A percentile compares a stretch with the other conserved stretches of the same genome.
Conservation (phyloP, 768 basidiomycete genomes). For the Melanogaster broomeanus region DNA sequence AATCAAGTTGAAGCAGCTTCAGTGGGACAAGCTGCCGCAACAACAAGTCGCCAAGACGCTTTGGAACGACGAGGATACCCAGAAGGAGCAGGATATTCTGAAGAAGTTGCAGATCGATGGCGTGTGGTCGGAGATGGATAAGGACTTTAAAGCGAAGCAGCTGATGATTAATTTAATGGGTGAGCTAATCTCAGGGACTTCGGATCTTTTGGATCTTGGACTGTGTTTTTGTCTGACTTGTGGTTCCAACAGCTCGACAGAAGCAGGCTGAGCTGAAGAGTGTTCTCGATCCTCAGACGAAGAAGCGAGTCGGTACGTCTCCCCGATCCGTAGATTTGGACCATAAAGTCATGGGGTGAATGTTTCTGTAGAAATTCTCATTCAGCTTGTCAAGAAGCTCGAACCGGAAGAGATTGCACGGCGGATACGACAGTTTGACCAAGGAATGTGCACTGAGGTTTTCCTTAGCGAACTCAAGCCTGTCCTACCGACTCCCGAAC, state of each 20-base stretch:
- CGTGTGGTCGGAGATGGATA: conserved; percentile 95
- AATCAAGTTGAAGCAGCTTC: conserved; percentile 95
- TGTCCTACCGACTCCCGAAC: conserved; percentile 89
- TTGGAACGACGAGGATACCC: conserved; percentile 69
- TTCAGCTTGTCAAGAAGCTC: conserved; percentile 81
- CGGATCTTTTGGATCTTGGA: neutral
- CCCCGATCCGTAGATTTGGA: neutral
- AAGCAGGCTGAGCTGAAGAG: conserved; percentile 89
- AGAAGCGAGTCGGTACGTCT: conserved; percentile 87
- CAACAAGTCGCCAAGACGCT: conserved; percentile 83
- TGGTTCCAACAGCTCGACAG: conserved; percentile 58
- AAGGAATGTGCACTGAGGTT: conserved; percentile 80
- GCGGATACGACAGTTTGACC: conserved; percentile 85
- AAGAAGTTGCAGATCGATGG: conserved; percentile 82
- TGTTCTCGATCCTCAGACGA: conserved; percentile 87
- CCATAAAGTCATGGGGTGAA: neutral
- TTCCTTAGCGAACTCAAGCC: conserved; percentile 89
- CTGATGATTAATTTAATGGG: conserved; percentile 89
- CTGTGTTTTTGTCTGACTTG: conserved; percentile 9
- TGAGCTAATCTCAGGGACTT: conserved; percentile 32
- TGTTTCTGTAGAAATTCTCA: conserved; percentile 74
- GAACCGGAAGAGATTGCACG: conserved; percentile 85
- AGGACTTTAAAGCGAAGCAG: conserved; percentile 97
- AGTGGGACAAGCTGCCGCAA: conserved; percentile 98
- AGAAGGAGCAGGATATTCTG: conserved; percentile 79